Evolutionary conservation across 768 basidiomycete species (phyloP).

Genomic region (Cyathus striatus): DNA sequence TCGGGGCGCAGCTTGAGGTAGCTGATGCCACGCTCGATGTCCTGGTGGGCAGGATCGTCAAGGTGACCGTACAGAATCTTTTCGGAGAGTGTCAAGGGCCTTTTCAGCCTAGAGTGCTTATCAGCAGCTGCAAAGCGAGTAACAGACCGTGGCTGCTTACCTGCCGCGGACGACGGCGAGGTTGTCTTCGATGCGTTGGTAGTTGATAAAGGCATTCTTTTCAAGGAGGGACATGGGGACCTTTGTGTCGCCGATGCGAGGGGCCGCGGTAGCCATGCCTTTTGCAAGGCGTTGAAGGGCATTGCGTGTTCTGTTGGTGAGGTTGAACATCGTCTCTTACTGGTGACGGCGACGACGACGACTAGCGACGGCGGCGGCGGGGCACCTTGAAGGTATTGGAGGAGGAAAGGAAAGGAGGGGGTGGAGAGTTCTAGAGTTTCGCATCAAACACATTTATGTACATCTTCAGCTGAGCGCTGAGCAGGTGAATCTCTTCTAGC

Average conservation of each 20-base stretch:
- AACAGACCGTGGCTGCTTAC: constrained; percentile 29
- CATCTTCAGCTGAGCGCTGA: too few species aligned
- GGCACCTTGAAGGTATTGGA: constrained; percentile 27
- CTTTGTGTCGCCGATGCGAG: constrained; percentile 85
- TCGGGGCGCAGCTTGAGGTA: constrained; percentile 98
- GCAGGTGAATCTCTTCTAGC: too few species aligned
- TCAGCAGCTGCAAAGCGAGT: constrained; percentile 1
- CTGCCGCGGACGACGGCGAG: constrained; percentile 81
- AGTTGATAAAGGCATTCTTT: constrained; percentile 83
- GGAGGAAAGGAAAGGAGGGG: too few species aligned
- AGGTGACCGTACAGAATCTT: constrained; percentile 98
- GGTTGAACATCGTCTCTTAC: constrained; percentile 56
- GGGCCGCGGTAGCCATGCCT: constrained; percentile 78
- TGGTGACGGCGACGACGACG: constrained; percentile 25
- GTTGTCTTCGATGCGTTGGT: constrained; percentile 98
- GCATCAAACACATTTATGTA: too few species aligned
- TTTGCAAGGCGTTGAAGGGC: constrained; percentile 49
- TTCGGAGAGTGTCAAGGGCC: constrained; percentile 90
- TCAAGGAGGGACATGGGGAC: constrained; percentile 87
- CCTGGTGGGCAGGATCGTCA: constrained; percentile 88
- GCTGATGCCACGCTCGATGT: constrained; percentile 86
- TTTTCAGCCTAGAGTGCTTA: constrained; percentile 57
- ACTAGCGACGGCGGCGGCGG: constrained; percentile 17
- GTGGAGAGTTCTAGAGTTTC: too few species aligned
- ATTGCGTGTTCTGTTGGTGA: constrained; percentile 48